Conservation (phyloP, 1,284 basidiomycete genomes). For the Boletus mariae region DNA sequence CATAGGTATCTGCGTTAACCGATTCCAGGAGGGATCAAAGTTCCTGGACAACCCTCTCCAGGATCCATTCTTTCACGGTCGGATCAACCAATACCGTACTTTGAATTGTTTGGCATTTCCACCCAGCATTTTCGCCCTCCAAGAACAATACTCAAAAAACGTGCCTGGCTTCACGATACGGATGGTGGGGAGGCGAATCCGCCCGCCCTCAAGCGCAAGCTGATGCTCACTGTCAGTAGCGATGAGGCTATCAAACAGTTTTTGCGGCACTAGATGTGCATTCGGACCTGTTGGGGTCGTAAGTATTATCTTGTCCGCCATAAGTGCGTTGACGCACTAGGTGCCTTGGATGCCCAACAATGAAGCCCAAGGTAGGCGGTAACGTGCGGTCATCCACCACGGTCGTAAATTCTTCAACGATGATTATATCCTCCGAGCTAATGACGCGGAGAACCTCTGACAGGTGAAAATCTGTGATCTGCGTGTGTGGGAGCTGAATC, state of each 20-base stretch:
- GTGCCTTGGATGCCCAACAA: neutral
- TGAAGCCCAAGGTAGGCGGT: slow-evolving; percentile 8
- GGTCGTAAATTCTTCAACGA: slow-evolving; percentile 17
- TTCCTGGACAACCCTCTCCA: slow-evolving; percentile 7
- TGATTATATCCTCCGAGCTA: slow-evolving; percentile 1
- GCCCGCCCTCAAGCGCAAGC: neutral
- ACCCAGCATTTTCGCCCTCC: slow-evolving; percentile 5
- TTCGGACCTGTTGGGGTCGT: slow-evolving; percentile 5
- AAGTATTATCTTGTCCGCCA: neutral
- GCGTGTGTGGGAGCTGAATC: slow-evolving; percentile 5
- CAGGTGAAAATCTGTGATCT: slow-evolving; percentile 13
- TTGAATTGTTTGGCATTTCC: slow-evolving; percentile 13
- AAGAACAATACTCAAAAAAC: slow-evolving; percentile 19
- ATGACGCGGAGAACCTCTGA: neutral
- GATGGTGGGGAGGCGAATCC: slow-evolving; percentile 10
- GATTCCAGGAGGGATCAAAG: neutral
- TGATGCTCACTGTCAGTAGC: neutral
- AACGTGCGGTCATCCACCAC: slow-evolving; percentile 9
- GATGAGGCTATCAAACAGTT: slow-evolving; percentile 11
- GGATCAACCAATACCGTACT: slow-evolving; percentile 14
- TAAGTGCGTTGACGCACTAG: neutral
- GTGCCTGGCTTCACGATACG: slow-evolving; percentile 8
- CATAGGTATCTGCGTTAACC: too few species aligned
- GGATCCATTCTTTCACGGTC: slow-evolving; percentile 11
- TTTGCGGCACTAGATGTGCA: slow-evolving; percentile 1